Evolutionary conservation across 1,284 basidiomycete genomes (phyloP).

Genomic region (Laetiporus sulphureus): DNA sequence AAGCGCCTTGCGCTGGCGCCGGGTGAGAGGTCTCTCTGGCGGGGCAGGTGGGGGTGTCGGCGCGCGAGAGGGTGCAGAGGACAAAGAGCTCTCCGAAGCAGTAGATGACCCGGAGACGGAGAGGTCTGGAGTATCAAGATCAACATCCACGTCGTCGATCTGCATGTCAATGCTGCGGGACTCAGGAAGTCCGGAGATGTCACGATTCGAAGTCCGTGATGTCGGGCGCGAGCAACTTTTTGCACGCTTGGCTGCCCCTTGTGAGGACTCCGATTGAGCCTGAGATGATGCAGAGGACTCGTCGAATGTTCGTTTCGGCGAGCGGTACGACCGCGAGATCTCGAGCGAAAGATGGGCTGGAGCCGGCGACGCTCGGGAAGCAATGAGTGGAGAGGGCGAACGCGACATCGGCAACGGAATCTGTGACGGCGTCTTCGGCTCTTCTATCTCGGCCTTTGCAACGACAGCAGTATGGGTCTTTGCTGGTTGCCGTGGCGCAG

Average conservation of each 20-base stretch:
- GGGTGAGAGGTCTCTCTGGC: conserved; percentile 41
- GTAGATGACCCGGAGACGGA: conserved; percentile 37
- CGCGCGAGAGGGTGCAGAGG: conserved; percentile 36
- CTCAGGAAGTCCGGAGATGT: neutral
- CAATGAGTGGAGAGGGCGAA: conserved; percentile 36
- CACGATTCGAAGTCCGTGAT: conserved; percentile 9
- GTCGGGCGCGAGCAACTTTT: conserved; percentile 23
- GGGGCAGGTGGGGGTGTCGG: conserved; percentile 29
- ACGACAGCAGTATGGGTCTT: conserved; percentile 9
- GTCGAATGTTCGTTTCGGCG: conserved; percentile 66
- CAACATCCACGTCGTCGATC: conserved; percentile 29
- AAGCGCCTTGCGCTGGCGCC: conserved; percentile 58
- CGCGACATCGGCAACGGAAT: conserved; percentile 39
- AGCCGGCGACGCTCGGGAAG: conserved; percentile 20
- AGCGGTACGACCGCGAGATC: conserved; percentile 30
- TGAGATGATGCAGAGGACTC: conserved; percentile 43
- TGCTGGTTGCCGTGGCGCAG: conserved; percentile 11
- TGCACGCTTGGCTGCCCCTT: conserved; percentile 37
- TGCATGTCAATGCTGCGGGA: conserved; percentile 9
- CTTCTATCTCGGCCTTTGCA: conserved; percentile 8
- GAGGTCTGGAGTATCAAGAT: conserved; percentile 37
- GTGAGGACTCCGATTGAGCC: conserved; percentile 30
- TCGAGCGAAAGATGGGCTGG: conserved; percentile 14
- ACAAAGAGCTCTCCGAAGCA: conserved; percentile 30
- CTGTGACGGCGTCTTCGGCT: conserved; percentile 25